Conservation (phyloP, 768 basidiomycete species). For the Saitozyma podzolica region DNA sequence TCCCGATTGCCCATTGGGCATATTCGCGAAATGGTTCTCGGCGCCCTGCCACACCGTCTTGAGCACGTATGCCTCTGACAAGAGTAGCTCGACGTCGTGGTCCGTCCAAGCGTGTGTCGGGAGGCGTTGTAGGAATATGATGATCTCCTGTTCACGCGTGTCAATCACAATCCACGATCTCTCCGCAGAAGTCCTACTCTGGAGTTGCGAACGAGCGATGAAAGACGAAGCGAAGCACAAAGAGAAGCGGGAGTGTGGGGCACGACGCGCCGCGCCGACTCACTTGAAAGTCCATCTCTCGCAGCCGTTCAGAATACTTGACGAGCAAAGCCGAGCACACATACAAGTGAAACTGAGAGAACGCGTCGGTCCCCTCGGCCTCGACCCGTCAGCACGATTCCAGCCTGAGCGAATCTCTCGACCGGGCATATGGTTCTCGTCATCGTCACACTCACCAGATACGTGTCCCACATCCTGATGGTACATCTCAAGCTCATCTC, state of each 20-base stretch:
- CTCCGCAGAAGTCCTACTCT: neutral
- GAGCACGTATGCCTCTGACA: slow-evolving; percentile 88
- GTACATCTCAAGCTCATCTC: slow-evolving; percentile 97
- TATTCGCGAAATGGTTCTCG: slow-evolving; percentile 51
- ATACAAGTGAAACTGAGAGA: slow-evolving; percentile 97
- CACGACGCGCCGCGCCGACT: slow-evolving; percentile 27
- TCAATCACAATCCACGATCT: neutral
- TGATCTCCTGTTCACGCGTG: slow-evolving; percentile 71
- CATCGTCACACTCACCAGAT: slow-evolving; percentile 68
- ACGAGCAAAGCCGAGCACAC: slow-evolving; percentile 97
- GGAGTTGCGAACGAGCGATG: neutral
- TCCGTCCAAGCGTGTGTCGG: slow-evolving; percentile 81
- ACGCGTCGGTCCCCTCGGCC: slow-evolving; percentile 97
- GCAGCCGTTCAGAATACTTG: slow-evolving; percentile 88
- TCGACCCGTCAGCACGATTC: slow-evolving; percentile 48
- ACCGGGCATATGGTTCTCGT: neutral
- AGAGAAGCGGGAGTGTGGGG: neutral
- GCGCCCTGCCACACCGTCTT: slow-evolving; percentile 53
- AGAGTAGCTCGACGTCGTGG: slow-evolving; percentile 89
- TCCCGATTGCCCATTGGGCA: slow-evolving; percentile 22
- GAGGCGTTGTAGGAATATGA: slow-evolving; percentile 77
- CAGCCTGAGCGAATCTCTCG: neutral
- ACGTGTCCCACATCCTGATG: slow-evolving; percentile 99
- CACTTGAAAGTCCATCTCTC: slow-evolving; percentile 98
- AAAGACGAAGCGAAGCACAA: neutral